Percentiles rank a stretch among this genome's conserved stretches.
These are phyloP conservation scores for Chaetomiaceae sp. DNA, from an alignment of 2,329 filamentous ascomycete genomes.

Conservation along the genomic window DNA sequence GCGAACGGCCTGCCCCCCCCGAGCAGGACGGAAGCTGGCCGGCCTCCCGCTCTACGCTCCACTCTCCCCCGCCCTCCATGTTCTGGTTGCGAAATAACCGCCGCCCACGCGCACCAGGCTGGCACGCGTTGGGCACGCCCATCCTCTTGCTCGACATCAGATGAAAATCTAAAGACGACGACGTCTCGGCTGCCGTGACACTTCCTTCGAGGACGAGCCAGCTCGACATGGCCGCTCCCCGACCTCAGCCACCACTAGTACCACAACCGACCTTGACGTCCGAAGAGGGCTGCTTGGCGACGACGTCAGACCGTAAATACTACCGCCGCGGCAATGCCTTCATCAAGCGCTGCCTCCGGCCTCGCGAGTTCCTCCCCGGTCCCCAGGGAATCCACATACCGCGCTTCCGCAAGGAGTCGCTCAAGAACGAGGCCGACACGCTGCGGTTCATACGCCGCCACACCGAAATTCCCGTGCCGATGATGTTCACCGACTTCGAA, in stretches of 20 bases:
- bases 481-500: slow-evolving; percentile 25
- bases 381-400: slow-evolving; percentile 27
- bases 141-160: not conserved
- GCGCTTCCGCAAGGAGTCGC: slow-evolving; percentile 25
- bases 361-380: slow-evolving; percentile 27
- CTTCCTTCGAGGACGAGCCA: not conserved
- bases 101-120: not conserved
- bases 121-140: not conserved
- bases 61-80: not conserved
- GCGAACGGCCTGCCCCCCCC: slow-evolving; percentile 4
- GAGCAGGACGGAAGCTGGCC: slow-evolving; percentile 1
- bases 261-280: slow-evolving; percentile 2
- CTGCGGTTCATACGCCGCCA: slow-evolving; percentile 23
- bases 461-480: slow-evolving; percentile 28
- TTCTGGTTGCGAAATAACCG: not conserved
- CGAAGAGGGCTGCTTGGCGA: slow-evolving; percentile 25
- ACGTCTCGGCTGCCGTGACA: not conserved
- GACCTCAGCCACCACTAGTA: not conserved
- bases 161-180: not conserved
- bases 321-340: slow-evolving; percentile 25
- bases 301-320: slow-evolving; percentile 28
- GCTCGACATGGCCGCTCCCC: slow-evolving; percentile 5
- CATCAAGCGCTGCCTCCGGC: slow-evolving; percentile 29
- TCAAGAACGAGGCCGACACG: slow-evolving; percentile 28
- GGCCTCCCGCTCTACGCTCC: not conserved